Evolutionary conservation across 176 grass and related monocot genomes (phyloP), one percentile per base, ranked within the genome.

Genomic region (Ensete ventricosum): DNA sequence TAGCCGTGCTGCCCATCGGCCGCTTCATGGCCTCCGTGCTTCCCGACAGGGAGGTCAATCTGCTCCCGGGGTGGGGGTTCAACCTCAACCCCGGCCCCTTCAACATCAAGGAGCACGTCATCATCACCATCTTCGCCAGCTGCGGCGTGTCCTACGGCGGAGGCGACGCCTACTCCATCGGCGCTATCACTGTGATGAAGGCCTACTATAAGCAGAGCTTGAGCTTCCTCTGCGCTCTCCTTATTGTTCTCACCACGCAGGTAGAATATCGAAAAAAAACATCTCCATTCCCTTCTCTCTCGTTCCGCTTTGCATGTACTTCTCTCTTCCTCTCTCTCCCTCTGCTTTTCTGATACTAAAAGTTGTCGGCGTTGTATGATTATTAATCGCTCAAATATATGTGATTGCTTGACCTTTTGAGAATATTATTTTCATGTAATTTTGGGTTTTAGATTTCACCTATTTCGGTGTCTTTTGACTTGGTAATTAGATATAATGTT

Each of bases 71-170:
- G 20, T 76, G 74, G 74, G 19, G 74, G 5, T 76, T 76, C 59
- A 76, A 76, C 74, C 74, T 76, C 74, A 76, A 76, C 74, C 74
- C 74, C 25, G 57, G 74, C 0, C 74, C 74, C 14, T 76, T 76
- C 74, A 76, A 76, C 59, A 24, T 76, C 9, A 76, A 76, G 59
- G 74, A 76, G 74, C 74, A 76, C n/a, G 59, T 64, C 74, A 52
- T 76, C 57, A 64, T 76, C 58, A 64, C 74, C 9, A 43, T 76
- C 9, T 76, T 76, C 59, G 74, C 74, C 74, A 76, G 64, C 74
- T 76, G 74, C 59, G 74, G 74, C 59, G 74, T 76, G 9, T 76
- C 58, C 27, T 11, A 8, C 43, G 74, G 74, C 19, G 74, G 74
- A 11, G 74, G 74, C 9, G 74, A 76, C 14, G 74, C 74, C 43